Evolutionary conservation across 768 basidiomycete species (phyloP).

Genomic region (Mycena polygramma): DNA sequence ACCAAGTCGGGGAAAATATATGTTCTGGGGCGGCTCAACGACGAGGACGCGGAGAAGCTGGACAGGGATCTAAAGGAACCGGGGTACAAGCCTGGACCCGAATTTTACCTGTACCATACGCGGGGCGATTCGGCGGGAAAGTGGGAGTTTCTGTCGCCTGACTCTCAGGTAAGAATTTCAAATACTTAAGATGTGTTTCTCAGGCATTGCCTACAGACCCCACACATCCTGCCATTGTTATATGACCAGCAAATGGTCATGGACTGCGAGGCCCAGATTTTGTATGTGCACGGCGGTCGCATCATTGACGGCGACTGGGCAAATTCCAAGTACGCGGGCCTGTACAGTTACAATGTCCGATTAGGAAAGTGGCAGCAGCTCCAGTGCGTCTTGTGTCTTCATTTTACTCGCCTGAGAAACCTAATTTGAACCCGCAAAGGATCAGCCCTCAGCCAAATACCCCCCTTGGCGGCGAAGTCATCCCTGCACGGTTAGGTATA

Average conservation of each 20-base stretch:
- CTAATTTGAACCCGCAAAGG: constrained; percentile 26
- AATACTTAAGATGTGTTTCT: no score
- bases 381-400: constrained; percentile 61
- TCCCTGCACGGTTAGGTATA: constrained; percentile 74
- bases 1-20: constrained; percentile 78
- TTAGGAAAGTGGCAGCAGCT: constrained; percentile 76
- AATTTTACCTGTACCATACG: constrained; percentile 84
- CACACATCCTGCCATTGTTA: constrained; percentile 66
- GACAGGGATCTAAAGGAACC: constrained; percentile 31
- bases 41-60: constrained; percentile 59
- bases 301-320: constrained; percentile 77
- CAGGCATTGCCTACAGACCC: background rate
- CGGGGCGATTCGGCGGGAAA: constrained; percentile 70
- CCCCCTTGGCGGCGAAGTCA: constrained; percentile 50
- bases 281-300: constrained; percentile 85
- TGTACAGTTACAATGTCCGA: constrained; percentile 80
- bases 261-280: constrained; percentile 75
- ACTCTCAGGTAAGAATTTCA: constrained; percentile 65
- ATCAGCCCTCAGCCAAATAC: constrained; percentile 33
- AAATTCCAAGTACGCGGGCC: constrained; percentile 71
- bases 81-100: constrained; percentile 58
- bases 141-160: constrained; percentile 79
- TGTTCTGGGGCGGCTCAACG: constrained; percentile 76
- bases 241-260: constrained; percentile 89
- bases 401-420: background rate